Percentiles rank a stretch among this genome's conserved stretches.
phyloP scores from a whole-genome alignment of 2,329 filamentous ascomycete genomes.

The Volutella citrinella region DNA sequence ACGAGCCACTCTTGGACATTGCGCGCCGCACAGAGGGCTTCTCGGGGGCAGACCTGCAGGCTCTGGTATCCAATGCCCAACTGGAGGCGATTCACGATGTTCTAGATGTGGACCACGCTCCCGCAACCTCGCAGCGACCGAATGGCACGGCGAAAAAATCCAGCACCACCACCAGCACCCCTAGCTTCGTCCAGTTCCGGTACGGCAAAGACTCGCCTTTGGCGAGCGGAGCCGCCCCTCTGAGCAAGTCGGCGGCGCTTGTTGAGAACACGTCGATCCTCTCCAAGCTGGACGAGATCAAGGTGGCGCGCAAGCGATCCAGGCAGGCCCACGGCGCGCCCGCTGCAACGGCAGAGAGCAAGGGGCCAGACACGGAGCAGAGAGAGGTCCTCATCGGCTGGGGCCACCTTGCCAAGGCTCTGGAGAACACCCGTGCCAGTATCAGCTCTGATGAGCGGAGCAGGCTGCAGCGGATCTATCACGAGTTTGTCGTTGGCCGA shows the following conservation, averaged over 20 bases:
- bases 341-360: slow-evolving; percentile 21
- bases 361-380: slow-evolving; percentile 34
- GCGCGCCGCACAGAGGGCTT: slow-evolving; percentile 82
- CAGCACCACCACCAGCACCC: slow-evolving; percentile 41
- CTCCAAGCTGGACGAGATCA: slow-evolving; percentile 79
- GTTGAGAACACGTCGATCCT: slow-evolving; percentile 76
- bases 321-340: slow-evolving; percentile 31
- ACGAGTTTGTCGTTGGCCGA: slow-evolving; percentile 86
- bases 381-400: slow-evolving; percentile 79
- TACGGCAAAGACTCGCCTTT: slow-evolving; percentile 61
- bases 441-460: slow-evolving; percentile 76
- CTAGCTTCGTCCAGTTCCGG: slow-evolving; percentile 77
- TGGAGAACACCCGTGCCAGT: slow-evolving; percentile 75
- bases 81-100: slow-evolving; percentile 96
- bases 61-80: slow-evolving; percentile 92
- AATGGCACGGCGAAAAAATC: slow-evolving; percentile 30
- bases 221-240: slow-evolving; percentile 39
- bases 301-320: slow-evolving; percentile 58
- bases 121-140: slow-evolving; percentile 29
- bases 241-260: slow-evolving; percentile 53
- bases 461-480: slow-evolving; percentile 77
- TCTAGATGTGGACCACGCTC: slow-evolving; percentile 57
- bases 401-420: slow-evolving; percentile 76
- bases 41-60: slow-evolving; percentile 91
- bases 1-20: slow-evolving; percentile 65